A percentile compares a stretch with the other conserved stretches of the same genome.
These are phyloP conservation scores for Escallonia rubra DNA, from an alignment of 129 eudicot genomes.

Conservation along the genomic window DNA sequence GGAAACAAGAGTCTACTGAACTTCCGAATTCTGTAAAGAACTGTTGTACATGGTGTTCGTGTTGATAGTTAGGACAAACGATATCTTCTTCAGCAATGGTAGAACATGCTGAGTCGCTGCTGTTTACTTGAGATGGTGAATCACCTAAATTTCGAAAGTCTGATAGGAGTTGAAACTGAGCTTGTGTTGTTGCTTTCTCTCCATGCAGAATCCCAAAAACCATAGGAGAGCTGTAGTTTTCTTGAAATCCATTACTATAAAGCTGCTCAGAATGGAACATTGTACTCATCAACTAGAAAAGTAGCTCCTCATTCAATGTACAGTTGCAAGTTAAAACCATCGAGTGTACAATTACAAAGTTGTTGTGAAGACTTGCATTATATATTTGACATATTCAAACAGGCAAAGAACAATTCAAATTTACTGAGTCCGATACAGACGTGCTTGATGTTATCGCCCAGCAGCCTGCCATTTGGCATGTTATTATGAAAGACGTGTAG, in stretches of 20 bases:
- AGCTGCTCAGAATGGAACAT: slow-evolving; percentile 22
- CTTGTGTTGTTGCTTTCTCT: slow-evolving; percentile 10
- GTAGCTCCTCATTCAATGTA: background rate
- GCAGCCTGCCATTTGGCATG: too few relatives aligned
- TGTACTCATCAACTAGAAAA: slow-evolving; percentile 5
- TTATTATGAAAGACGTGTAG: too few relatives aligned
- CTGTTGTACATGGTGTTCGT: slow-evolving; percentile 13
- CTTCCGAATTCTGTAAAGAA: slow-evolving; percentile 2
- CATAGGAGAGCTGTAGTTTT: slow-evolving; percentile 2
- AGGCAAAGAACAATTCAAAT: too few relatives aligned
- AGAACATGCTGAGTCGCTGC: background rate
- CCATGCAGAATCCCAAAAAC: slow-evolving; percentile 7
- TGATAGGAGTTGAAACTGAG: slow-evolving; percentile 15
- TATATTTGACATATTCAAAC: too few relatives aligned
- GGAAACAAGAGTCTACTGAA: slow-evolving; percentile 18
- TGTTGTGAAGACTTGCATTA: too few relatives aligned
- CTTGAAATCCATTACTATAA: background rate
- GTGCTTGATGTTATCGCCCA: too few relatives aligned
- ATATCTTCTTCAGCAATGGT: background rate
- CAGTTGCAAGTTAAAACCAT: too few relatives aligned
- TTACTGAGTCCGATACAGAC: too few relatives aligned
- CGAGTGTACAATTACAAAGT: too few relatives aligned
- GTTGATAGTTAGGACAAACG: slow-evolving; percentile 4
- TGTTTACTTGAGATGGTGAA: background rate
- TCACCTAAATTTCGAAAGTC: slow-evolving; percentile 4